Percentiles rank a stretch among this genome's conserved stretches.
Conservation (phyloP, 495 filamentous ascomycete species). For the Neurospora intermedia region DNA sequence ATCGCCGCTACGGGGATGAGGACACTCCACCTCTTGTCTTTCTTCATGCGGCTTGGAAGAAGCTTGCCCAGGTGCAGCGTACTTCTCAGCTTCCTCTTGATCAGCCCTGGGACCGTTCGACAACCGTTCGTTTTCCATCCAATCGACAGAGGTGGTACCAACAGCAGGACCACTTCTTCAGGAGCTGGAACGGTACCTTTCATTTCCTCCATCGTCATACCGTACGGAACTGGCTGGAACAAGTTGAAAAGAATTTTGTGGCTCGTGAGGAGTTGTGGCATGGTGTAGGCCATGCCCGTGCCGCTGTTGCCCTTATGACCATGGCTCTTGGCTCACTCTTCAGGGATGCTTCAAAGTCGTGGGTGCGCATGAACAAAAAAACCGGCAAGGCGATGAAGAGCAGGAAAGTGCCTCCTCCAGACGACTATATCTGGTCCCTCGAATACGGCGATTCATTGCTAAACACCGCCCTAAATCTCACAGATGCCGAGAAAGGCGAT, state of each 20-base stretch:
- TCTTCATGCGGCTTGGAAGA: constrained; percentile 16
- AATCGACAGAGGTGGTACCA: constrained; percentile 1
- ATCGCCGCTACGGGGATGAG: constrained; percentile 10
- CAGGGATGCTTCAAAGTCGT: background rate
- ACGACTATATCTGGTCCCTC: constrained; percentile 11
- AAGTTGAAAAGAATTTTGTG: constrained; percentile 7
- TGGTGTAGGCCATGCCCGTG: constrained; percentile 11
- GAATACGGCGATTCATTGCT: constrained; percentile 14
- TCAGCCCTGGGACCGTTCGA: constrained; percentile 11
- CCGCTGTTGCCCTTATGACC: constrained; percentile 15
- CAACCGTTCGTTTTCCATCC: background rate
- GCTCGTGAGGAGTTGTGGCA: constrained; percentile 2
- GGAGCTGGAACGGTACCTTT: constrained; percentile 14
- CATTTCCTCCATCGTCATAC: constrained; percentile 16
- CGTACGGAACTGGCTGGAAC: constrained; percentile 8
- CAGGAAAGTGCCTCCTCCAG: background rate
- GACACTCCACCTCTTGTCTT: constrained; percentile 14
- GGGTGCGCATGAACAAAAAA: background rate
- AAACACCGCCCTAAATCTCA: constrained; percentile 1
- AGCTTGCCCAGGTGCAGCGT: constrained; percentile 3
- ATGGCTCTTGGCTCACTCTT: constrained; percentile 15
- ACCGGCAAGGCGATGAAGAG: background rate
- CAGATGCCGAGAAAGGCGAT: constrained; percentile 8
- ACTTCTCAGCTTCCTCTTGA: constrained; percentile 1
- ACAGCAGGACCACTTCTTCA: constrained; percentile 12